phyloP scores from a whole-genome alignment of 768 basidiomycete genomes.

The Pleurotus giganteus region DNA sequence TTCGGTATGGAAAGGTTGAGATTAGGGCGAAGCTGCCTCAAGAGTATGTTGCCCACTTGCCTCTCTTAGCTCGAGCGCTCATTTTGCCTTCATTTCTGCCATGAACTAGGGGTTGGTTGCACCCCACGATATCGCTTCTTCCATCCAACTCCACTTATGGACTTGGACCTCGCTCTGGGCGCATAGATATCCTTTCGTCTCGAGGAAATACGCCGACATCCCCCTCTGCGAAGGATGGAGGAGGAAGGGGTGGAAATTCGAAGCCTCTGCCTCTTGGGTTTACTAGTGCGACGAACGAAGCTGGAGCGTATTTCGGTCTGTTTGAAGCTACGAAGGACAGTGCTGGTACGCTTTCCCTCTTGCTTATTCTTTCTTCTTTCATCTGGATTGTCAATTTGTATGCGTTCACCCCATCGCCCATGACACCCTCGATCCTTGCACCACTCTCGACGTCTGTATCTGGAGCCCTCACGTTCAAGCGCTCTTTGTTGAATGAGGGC shows the following conservation, averaged over 20 bases:
- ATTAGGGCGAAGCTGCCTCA: conserved; percentile 60
- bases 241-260: neutral
- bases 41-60: conserved; percentile 40
- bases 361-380: conserved; percentile 8
- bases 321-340: conserved; percentile 3
- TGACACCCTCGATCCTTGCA: conserved; percentile 6
- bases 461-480: conserved; percentile 58
- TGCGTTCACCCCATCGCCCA: conserved; percentile 13
- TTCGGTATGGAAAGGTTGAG: conserved; percentile 61
- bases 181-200: conserved; percentile 5
- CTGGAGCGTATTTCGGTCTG: neutral
- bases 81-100: conserved; percentile 13
- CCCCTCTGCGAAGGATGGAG: neutral
- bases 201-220: neutral
- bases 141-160: conserved; percentile 65
- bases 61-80: no score
- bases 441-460: conserved; percentile 18
- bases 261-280: conserved; percentile 12
- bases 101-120: conserved; percentile 58
- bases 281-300: conserved; percentile 33
- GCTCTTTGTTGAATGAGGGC: conserved; percentile 43
- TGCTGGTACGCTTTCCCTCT: conserved; percentile 1
- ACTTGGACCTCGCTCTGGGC: conserved; percentile 53
- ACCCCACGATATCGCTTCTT: conserved; percentile 76
- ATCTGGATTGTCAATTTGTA: conserved; percentile 17